Percentiles rank a stretch among this genome's conserved stretches.
phyloP scores from a whole-genome alignment of 2,329 filamentous ascomycete species.

The Chrysosporium keratinophilum region DNA sequence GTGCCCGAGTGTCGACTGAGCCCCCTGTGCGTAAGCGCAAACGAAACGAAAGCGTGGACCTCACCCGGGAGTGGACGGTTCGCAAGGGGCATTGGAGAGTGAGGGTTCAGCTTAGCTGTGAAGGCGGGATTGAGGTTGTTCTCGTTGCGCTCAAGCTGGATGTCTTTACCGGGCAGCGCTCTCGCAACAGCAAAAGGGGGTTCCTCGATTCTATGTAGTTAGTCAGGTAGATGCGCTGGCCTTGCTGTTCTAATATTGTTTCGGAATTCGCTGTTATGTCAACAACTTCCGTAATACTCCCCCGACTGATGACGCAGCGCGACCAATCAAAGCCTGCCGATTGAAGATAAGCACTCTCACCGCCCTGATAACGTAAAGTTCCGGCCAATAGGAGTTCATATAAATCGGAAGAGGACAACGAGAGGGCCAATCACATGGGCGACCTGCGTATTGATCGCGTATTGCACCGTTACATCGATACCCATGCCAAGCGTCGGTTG shows the following conservation, averaged over 20 bases:
- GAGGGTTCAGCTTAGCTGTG: conserved; percentile 46
- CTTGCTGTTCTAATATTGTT: not conserved
- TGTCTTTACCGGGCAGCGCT: conserved; percentile 54
- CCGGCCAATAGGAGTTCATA: not conserved
- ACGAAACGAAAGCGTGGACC: conserved; percentile 39
- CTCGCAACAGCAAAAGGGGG: conserved; percentile 53
- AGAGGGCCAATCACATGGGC: not conserved
- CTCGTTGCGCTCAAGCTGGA: conserved; percentile 69
- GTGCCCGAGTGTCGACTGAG: not conserved
- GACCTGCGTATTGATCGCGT: not conserved
- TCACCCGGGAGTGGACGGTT: conserved; percentile 48
- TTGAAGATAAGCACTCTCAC: not conserved
- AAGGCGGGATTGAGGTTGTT: conserved; percentile 54
- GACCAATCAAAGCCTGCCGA: not conserved
- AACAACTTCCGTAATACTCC: not conserved
- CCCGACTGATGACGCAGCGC: not conserved
- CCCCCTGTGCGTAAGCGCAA: conserved; percentile 27
- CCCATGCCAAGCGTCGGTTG: not conserved
- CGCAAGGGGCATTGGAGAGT: conserved; percentile 62
- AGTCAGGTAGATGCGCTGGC: not conserved
- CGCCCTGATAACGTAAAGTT: not conserved
- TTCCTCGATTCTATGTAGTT: conserved; percentile 44
- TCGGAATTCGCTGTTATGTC: not conserved
- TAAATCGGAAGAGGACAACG: no score
- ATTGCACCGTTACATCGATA: not conserved